A percentile compares a stretch with the other conserved stretches of the same genome.
Conservation (phyloP, 257 asterid species). For the Solanum megistacrolobum region DNA sequence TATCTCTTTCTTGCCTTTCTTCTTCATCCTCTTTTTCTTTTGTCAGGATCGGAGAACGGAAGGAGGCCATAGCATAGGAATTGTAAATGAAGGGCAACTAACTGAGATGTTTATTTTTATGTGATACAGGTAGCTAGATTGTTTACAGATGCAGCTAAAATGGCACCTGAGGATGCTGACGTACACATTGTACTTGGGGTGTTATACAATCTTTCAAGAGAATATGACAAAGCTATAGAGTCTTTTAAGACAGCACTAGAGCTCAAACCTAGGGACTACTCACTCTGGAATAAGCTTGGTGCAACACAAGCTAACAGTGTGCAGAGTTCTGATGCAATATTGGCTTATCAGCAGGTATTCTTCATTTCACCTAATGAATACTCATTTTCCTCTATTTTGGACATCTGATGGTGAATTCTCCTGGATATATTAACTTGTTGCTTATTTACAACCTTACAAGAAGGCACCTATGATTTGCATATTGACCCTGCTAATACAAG, state of each 20-base stretch:
- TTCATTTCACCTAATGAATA: not conserved
- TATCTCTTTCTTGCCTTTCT: not conserved
- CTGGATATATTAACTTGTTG: not conserved
- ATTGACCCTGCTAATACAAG: not conserved
- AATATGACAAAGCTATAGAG: constrained; percentile 86
- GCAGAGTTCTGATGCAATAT: constrained; percentile 94
- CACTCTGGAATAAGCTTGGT: constrained; percentile 99
- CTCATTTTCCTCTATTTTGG: not conserved
- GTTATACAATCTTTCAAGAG: constrained; percentile 76
- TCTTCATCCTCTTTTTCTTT: not conserved
- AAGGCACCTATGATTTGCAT: not conserved
- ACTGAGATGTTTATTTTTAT: constrained; percentile 6
- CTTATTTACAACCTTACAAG: not conserved
- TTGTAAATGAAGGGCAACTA: not conserved
- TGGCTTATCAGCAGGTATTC: constrained; percentile 83
- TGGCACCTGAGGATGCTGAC: constrained; percentile 98
- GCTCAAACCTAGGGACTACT: constrained; percentile 93
- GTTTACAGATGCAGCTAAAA: constrained; percentile 77
- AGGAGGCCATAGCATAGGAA: not conserved
- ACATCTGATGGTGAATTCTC: not conserved
- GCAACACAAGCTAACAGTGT: constrained; percentile 99
- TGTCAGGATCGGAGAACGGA: not conserved
- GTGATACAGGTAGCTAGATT: constrained; percentile 60
- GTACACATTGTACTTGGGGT: constrained; percentile 97
- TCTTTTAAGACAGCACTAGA: constrained; percentile 88